Evolutionary conservation across 208 protist species (phyloP), one percentile per base, ranked within the genome.

Genomic region (Herpetomonas samuelpessoai): DNA sequence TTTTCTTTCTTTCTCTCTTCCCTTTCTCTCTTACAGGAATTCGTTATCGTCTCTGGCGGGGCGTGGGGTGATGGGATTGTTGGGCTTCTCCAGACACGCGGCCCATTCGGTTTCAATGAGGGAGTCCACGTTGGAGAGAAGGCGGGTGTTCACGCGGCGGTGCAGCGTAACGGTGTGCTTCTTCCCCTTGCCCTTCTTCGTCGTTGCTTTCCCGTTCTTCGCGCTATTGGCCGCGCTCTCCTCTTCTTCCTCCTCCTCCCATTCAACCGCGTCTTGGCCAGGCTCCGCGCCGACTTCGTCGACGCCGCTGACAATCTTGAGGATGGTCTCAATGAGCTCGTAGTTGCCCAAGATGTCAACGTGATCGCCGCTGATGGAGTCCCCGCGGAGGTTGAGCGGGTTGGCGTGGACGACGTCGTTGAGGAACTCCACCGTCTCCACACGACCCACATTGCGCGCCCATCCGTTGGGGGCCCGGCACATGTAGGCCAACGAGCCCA

Each of bases 271-370:
- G 28, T 57, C 24, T 19, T 6, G n/a, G n/a, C 35, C 22, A 18
- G 30, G 16, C 18, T 63, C 47, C 41, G 46, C 27, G 50, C 41
- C 48, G 18, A 26, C 29, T 31, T 67, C 82, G 38, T 81, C 86
- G 10, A 91, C 59, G 27, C 86, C 86, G 53, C 76, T 85, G 3
- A 75, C 77, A 18, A 93, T 81, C 62, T 88, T 91, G 28, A 93
- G 48, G 24, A 93, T 72, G 9, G 78, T 87, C 56, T 91, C 79
- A 12, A 96, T 35, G 51, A 92, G 65, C 2, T 86, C 85, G 48
- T 80, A 81, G 76, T 95, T 95, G 29, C 88, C 92, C 53, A 96
- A 69, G 41, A 96, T 88, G 66, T 97, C 90, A 18, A 97, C 90
- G 57, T 97, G 93, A 54, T 93, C 85, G 12, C 71, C 81, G 65